Base-by-base conservation (phyloP, 2,329 filamentous ascomycete species). In the Aspergillus uvarum region DNA sequence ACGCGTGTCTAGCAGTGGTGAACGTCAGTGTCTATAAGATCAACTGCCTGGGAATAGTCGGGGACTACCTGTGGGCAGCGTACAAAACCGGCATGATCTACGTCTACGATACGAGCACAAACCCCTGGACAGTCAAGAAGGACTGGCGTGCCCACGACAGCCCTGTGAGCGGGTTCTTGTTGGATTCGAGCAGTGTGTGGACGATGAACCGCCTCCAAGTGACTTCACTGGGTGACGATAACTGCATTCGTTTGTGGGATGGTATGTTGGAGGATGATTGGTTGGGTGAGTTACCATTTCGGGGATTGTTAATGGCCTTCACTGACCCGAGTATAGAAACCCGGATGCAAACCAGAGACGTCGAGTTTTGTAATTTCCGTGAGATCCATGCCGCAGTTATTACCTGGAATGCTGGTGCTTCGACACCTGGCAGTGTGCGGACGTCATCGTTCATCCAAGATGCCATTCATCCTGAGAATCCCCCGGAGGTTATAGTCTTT, bases 361-460 rank as follows among this genome's bases (percentile, higher is more conserved):
- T 85, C 0, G 85, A 95, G 52, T 98, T 91, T 72, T 97, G 93
- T 79, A 83, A 85, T 29, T 96, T 98, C 74, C 84, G 92, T 56
- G 88, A 96, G 68, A 81, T 98, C 59, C 89, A 87, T 52, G 88
- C 90, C 12, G 81, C 92, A 42, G 86, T 96, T 26, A 84, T 98
- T 80, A 97, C 93, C 0, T 99, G 95, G 95, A 99, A 99, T 73
- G 94, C 93, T 1, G 95, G 95, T 1, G 95, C 95, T n/a, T 89
- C 89, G 16, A 96, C 95, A n/a, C 95, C 95, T 0, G 88, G 87
- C 60, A 90, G 88, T 69, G 80, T 98, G 35, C 85, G 90, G 57
- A 91, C 96, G 69, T 85, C 85, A 11, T 82, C 83, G 48, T 98
- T 98, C 74, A 90, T 98, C 70, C 87, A 87, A 65, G 87, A 94